These are phyloP conservation scores for Hypoxylon sp. DNA, from an alignment of 2,329 filamentous ascomycete genomes.

Conservation along the genomic window DNA sequence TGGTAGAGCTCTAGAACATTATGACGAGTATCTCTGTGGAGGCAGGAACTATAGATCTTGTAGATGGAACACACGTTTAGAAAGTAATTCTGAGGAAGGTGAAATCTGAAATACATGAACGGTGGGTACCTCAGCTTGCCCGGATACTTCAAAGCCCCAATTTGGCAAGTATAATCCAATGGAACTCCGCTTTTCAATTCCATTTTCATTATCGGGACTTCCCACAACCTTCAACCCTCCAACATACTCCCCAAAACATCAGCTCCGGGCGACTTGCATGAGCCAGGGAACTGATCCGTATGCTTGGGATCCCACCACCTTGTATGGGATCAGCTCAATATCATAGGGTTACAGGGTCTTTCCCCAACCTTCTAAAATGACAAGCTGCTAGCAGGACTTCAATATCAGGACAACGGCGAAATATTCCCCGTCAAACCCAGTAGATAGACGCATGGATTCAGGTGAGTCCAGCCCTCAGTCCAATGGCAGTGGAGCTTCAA, in stretches of 20 bases:
- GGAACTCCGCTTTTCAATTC: conserved; percentile 24
- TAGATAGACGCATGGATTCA: too few relatives aligned
- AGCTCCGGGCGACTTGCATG: conserved; percentile 23
- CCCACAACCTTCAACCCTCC: conserved; percentile 9
- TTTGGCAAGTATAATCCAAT: conserved; percentile 21
- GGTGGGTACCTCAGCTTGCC: conserved; percentile 1
- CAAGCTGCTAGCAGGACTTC: conserved; percentile 13
- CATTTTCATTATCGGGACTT: conserved; percentile 18
- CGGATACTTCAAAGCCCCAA: conserved; percentile 10
- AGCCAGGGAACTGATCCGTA: conserved; percentile 19
- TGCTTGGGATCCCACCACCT: conserved; percentile 24
- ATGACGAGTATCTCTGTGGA: conserved; percentile 12
- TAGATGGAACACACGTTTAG: too few relatives aligned
- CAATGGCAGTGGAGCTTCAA: conserved; percentile 21
- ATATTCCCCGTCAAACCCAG: conserved; percentile 30
- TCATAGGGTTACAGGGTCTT: conserved; percentile 24
- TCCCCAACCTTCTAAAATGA: conserved; percentile 22
- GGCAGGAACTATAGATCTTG: conserved; percentile 7
- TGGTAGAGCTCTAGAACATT: too few relatives aligned
- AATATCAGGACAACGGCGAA: conserved; percentile 32
- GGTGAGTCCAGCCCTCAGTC: conserved; percentile 20
- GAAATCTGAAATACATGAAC: conserved; percentile 4
- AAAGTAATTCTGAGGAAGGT: too few relatives aligned
- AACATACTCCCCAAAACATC: conserved; percentile 11
- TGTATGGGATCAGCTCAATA: conserved; percentile 21